A percentile compares a stretch with the other conserved stretches of the same genome.
Conservation (phyloP, 129 eudicot species). For the Helichrysum umbraculigerum region DNA sequence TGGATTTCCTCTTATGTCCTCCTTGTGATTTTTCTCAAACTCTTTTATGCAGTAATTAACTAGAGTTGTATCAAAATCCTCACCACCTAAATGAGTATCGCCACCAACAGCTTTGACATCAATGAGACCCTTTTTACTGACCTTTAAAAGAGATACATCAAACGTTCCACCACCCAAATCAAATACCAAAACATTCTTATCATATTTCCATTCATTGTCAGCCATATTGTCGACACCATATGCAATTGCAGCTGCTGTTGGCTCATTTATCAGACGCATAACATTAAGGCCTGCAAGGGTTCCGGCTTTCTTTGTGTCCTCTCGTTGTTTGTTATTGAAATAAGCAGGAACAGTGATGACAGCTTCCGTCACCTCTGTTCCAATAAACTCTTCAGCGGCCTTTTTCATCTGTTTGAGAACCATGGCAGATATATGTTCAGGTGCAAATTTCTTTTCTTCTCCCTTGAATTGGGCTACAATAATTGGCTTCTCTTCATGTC, state of each 20-base stretch:
- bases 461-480: not conserved
- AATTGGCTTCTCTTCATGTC: too few species aligned
- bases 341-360: not conserved
- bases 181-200: conserved; percentile 7
- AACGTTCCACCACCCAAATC: conserved; percentile 17
- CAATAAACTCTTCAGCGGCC: not conserved
- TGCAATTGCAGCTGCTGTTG: too few species aligned
- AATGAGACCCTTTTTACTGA: not conserved
- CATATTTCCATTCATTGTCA: not conserved
- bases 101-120: not conserved
- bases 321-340: conserved; percentile 6
- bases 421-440: not conserved
- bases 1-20: too few species aligned
- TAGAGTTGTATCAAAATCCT: too few species aligned
- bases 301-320: conserved; percentile 3
- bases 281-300: conserved; percentile 35
- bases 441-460: not conserved
- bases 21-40: too few species aligned
- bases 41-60: too few species aligned
- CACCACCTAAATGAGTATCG: too few species aligned
- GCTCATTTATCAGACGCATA: conserved; percentile 44
- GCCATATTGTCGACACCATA: not conserved
- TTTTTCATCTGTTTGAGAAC: not conserved
- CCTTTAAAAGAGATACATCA: not conserved
- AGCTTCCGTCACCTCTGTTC: conserved; percentile 10